Conservation (phyloP, 73 alveolate genomes). For the Durusdinium trenchii region DNA sequence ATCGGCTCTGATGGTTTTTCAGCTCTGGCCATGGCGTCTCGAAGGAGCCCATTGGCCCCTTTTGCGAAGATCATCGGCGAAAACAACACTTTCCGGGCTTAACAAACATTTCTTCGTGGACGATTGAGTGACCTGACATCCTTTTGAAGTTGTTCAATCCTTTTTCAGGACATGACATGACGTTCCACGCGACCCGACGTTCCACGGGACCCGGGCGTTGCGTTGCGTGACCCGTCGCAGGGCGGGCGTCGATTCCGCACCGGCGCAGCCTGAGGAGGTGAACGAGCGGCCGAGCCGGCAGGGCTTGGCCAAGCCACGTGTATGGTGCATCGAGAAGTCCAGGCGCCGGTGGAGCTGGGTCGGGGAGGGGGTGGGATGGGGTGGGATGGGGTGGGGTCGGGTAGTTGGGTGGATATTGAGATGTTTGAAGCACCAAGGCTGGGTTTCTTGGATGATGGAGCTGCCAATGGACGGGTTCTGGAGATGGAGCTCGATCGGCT, state of each 20-base stretch:
- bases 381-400: background rate
- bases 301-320: constrained; percentile 70
- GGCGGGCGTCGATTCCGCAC: background rate
- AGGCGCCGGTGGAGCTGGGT: background rate
- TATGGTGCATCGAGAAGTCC: constrained; percentile 92
- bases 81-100: too few species aligned
- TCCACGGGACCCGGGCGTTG: background rate
- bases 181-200: too few species aligned
- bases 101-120: too few species aligned
- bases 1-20: too few species aligned
- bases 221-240: background rate
- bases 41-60: too few species aligned
- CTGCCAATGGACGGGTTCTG: too few species aligned
- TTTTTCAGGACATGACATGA: too few species aligned
- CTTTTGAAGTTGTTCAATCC: too few species aligned
- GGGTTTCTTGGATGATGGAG: background rate
- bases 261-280: constrained; percentile 41
- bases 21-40: too few species aligned
- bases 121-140: too few species aligned
- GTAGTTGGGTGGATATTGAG: background rate
- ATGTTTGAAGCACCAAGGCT: background rate
- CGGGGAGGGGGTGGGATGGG: background rate
- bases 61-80: too few species aligned
- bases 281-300: constrained; percentile 61
- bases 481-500: too few species aligned